Conservation (phyloP, 108 stramenopile species). For the Phaeodactylum tricornutum region DNA sequence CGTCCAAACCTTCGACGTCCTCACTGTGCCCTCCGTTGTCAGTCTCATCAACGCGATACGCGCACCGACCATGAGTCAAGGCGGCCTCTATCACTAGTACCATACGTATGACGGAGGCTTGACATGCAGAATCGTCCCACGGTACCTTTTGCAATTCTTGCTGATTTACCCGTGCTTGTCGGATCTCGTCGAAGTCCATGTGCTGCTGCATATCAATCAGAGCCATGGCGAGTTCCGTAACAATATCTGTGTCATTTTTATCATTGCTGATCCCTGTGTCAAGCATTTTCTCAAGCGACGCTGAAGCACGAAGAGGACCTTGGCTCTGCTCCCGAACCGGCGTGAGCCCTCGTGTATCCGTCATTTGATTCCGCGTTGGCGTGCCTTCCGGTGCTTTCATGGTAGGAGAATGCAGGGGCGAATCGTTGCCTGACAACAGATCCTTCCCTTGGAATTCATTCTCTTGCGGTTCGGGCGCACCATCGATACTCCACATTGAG, state of each 20-base stretch:
- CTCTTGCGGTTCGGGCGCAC: no score
- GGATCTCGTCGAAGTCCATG: slow-evolving; percentile 51
- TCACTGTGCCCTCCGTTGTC: slow-evolving; percentile 16
- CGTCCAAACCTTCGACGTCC: slow-evolving; percentile 27
- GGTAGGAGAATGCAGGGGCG: no score
- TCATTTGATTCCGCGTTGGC: no score
- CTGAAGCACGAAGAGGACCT: neutral
- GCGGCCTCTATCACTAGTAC: slow-evolving; percentile 71
- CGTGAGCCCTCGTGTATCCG: no score
- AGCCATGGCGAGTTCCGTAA: slow-evolving; percentile 25
- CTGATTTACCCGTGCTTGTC: slow-evolving; percentile 19
- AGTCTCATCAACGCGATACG: neutral
- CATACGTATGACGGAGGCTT: slow-evolving; percentile 45
- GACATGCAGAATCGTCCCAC: slow-evolving; percentile 54
- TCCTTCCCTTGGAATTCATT: no score
- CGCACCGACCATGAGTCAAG: slow-evolving; percentile 49
- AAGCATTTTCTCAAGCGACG: neutral
- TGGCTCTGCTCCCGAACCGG: neutral
- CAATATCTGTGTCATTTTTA: slow-evolving; percentile 16
- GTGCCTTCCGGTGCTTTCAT: no score
- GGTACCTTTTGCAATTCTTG: slow-evolving; percentile 35
- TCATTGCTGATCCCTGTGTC: slow-evolving; percentile 4
- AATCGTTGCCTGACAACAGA: no score
- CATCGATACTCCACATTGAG: no score
- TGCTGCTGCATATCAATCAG: slow-evolving; percentile 46